phyloP scores from a whole-genome alignment of 2,329 filamentous ascomycete species.

The Endothia cerciana region DNA sequence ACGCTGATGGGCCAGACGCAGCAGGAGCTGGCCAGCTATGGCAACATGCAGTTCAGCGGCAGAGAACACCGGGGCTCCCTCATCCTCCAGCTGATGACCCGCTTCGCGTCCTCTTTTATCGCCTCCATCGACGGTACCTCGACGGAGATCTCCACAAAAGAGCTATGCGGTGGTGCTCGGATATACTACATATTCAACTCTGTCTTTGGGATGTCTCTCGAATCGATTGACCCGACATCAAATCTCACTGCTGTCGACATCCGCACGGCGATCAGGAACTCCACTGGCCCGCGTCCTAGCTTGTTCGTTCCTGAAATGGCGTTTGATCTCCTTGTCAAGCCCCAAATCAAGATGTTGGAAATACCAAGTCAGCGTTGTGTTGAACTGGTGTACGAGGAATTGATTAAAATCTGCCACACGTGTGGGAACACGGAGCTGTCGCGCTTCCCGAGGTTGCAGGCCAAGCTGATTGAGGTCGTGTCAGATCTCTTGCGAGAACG shows the following conservation, averaged over 20 bases:
- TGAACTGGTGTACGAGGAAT: conserved; percentile 95
- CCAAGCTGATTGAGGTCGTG: conserved; percentile 96
- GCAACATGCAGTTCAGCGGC: conserved; percentile 95
- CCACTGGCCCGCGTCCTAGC: conserved; percentile 91
- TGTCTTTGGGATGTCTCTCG: conserved; percentile 94
- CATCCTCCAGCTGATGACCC: conserved; percentile 96
- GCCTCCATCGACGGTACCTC: conserved; percentile 98
- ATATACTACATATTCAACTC: conserved; percentile 99
- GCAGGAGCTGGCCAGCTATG: conserved; percentile 96
- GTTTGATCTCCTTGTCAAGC: conserved; percentile 96
- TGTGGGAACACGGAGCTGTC: conserved; percentile 94
- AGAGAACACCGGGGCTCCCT: conserved; percentile 95
- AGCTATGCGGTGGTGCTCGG: conserved; percentile 89
- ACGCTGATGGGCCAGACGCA: conserved; percentile 99
- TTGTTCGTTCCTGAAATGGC: conserved; percentile 97
- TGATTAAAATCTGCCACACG: conserved; percentile 99
- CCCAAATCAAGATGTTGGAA: conserved; percentile 96
- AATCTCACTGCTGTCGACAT: conserved; percentile 96
- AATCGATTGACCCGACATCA: conserved; percentile 93
- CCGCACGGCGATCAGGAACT: conserved; percentile 95
- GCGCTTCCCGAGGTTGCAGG: conserved; percentile 89
- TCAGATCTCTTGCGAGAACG: conserved; percentile 93
- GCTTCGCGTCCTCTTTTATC: conserved; percentile 96
- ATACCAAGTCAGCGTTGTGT: conserved; percentile 95
- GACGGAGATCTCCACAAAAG: conserved; percentile 97